These are phyloP conservation scores for Claviceps capensis DNA, from an alignment of 2,329 filamentous ascomycete species.

Conservation along the genomic window DNA sequence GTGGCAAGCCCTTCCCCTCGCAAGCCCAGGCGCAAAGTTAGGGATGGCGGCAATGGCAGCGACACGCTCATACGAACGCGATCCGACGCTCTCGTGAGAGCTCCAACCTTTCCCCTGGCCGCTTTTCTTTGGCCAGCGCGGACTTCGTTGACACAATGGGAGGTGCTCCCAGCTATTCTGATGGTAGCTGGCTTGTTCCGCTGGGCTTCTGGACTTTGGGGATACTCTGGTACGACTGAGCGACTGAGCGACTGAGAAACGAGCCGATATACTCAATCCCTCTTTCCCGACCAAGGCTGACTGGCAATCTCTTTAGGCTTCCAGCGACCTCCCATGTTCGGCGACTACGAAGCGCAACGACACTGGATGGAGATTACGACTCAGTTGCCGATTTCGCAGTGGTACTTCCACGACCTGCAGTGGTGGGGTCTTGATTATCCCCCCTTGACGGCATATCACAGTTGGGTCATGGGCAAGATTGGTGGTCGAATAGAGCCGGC, in stretches of 20 bases:
- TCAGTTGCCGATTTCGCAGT: constrained; percentile 78
- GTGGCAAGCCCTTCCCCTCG: constrained; percentile 43
- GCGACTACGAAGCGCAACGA: constrained; percentile 93
- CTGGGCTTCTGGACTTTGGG: constrained; percentile 87
- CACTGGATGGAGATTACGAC: constrained; percentile 98
- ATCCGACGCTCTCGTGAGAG: constrained; percentile 33
- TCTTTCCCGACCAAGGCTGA: neutral
- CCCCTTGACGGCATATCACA: constrained; percentile 94
- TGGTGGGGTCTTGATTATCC: constrained; percentile 99
- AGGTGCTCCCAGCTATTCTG: constrained; percentile 72
- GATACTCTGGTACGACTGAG: constrained; percentile 62
- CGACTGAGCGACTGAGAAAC: constrained; percentile 5
- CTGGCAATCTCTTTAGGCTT: constrained; percentile 42
- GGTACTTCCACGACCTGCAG: constrained; percentile 94
- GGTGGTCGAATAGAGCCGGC: constrained; percentile 63
- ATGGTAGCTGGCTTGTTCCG: constrained; percentile 87
- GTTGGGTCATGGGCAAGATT: constrained; percentile 84
- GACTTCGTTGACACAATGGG: constrained; percentile 77
- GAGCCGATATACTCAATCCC: neutral
- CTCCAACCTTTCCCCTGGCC: constrained; percentile 76
- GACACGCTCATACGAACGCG: constrained; percentile 19
- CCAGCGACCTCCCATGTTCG: constrained; percentile 75
- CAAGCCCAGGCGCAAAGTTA: constrained; percentile 45
- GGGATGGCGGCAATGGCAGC: constrained; percentile 26
- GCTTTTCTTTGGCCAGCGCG: constrained; percentile 92